phyloP scores from a whole-genome alignment of 768 basidiomycete genomes.

The Suillus paluster region DNA sequence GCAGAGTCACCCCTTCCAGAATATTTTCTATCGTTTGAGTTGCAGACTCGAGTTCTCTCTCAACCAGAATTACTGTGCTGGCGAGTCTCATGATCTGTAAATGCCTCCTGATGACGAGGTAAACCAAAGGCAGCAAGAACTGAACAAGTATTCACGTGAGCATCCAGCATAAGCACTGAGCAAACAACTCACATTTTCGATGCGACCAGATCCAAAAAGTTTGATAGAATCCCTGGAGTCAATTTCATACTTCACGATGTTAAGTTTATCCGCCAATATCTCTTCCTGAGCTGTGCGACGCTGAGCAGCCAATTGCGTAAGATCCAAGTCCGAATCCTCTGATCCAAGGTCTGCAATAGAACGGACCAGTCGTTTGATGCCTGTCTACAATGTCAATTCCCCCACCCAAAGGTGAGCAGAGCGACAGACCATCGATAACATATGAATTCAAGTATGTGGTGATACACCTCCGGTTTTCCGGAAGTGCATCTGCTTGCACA shows the following conservation, averaged over 20 bases:
- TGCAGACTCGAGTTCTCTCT: slow-evolving; percentile 24
- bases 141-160: slow-evolving; percentile 15
- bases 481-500: slow-evolving; percentile 16
- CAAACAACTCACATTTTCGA: slow-evolving; percentile 34
- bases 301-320: background rate
- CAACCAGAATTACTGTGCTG: slow-evolving; percentile 28
- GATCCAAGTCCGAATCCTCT: slow-evolving; percentile 30
- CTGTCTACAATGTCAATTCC: background rate
- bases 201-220: slow-evolving; percentile 36
- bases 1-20: background rate
- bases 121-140: slow-evolving; percentile 41
- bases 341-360: slow-evolving; percentile 14
- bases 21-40: background rate
- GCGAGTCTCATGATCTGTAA: slow-evolving; percentile 36
- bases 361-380: background rate
- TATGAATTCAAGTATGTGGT: slow-evolving; percentile 29
- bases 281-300: slow-evolving; percentile 25
- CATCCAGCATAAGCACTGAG: background rate
- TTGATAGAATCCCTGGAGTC: slow-evolving; percentile 34
- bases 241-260: slow-evolving; percentile 34
- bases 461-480: slow-evolving; percentile 25
- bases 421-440: background rate
- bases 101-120: slow-evolving; percentile 39
- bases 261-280: slow-evolving; percentile 30
- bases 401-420: background rate